Conservation (phyloP, 2,329 filamentous ascomycete genomes). For the Dothidotthia symphoricarpi region DNA sequence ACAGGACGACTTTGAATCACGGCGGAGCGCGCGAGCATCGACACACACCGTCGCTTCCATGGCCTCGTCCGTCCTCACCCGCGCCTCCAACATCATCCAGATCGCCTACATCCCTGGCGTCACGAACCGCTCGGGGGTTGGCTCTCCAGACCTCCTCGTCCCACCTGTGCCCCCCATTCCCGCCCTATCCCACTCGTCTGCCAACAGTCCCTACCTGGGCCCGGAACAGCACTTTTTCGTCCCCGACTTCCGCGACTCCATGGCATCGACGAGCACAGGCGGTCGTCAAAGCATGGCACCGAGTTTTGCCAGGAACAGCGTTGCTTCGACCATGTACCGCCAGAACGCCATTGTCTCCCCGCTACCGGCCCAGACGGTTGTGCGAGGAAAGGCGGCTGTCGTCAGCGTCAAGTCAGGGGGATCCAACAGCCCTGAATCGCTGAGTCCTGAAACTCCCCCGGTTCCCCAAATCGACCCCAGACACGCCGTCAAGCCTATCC, state of each 20-base stretch:
- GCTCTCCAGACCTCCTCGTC: conserved; percentile 76
- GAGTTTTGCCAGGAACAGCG: conserved; percentile 54
- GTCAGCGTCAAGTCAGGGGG: conserved; percentile 81
- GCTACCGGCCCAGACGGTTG: conserved; percentile 78
- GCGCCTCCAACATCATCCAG: conserved; percentile 98
- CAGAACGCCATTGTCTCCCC: conserved; percentile 82
- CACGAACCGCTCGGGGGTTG: conserved; percentile 82
- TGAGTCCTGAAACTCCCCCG: conserved; percentile 60
- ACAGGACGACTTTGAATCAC: conserved; percentile 56
- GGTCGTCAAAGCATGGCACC: conserved; percentile 51
- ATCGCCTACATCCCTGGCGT: conserved; percentile 98
- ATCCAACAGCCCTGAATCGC: conserved; percentile 52
- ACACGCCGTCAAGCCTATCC: conserved; percentile 33
- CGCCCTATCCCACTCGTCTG: conserved; percentile 55
- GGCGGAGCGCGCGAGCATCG: conserved; percentile 66
- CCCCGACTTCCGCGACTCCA: conserved; percentile 86
- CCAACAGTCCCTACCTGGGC: conserved; percentile 58
- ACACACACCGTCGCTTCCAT: conserved; percentile 87
- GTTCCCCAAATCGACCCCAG: conserved; percentile 70
- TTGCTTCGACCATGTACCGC: conserved; percentile 91
- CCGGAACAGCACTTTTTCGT: conserved; percentile 88
- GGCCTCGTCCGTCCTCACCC: conserved; percentile 89
- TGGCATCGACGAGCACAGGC: conserved; percentile 73
- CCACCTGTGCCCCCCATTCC: conserved; percentile 95
- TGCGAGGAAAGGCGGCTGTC: conserved; percentile 84